phyloP scores from a whole-genome alignment of 2,329 filamentous ascomycete species.

The Zarea fungicola region DNA sequence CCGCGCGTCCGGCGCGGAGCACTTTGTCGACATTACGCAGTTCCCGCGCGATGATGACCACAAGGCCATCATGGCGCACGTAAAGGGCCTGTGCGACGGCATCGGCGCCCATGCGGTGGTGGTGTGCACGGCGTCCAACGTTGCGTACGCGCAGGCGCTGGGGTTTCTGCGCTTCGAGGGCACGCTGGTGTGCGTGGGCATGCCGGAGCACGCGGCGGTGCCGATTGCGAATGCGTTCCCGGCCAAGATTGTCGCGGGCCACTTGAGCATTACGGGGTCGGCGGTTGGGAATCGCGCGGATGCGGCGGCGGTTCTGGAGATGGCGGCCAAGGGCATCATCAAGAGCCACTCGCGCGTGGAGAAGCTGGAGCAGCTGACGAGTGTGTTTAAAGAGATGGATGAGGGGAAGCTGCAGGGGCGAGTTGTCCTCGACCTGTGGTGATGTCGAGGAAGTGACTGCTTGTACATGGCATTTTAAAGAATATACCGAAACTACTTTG shows the following conservation, averaged over 20 bases:
- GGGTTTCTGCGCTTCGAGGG: slow-evolving; percentile 23
- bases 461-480: neutral
- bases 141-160: slow-evolving; percentile 20
- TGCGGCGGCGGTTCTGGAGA: slow-evolving; percentile 23
- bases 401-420: slow-evolving; percentile 13
- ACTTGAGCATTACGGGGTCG: slow-evolving; percentile 43
- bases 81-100: slow-evolving; percentile 18
- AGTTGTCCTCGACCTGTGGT: slow-evolving; percentile 12
- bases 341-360: slow-evolving; percentile 5
- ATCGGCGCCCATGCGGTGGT: slow-evolving; percentile 18
- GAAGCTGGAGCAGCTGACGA: slow-evolving; percentile 12
- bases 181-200: slow-evolving; percentile 24
- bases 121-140: slow-evolving; percentile 20
- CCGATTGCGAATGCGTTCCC: slow-evolving; percentile 42
- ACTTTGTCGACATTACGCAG: slow-evolving; percentile 42
- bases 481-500: too few relatives aligned
- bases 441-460: too few relatives aligned
- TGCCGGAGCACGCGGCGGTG: slow-evolving; percentile 18
- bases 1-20: slow-evolving; percentile 21
- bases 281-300: slow-evolving; percentile 47
- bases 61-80: slow-evolving; percentile 31
- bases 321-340: slow-evolving; percentile 8
- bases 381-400: slow-evolving; percentile 10
- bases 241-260: slow-evolving; percentile 32
- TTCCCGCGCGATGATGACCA: slow-evolving; percentile 26